Base-by-base conservation (phyloP, 768 basidiomycete genomes). In the Serendipita vermifera region DNA sequence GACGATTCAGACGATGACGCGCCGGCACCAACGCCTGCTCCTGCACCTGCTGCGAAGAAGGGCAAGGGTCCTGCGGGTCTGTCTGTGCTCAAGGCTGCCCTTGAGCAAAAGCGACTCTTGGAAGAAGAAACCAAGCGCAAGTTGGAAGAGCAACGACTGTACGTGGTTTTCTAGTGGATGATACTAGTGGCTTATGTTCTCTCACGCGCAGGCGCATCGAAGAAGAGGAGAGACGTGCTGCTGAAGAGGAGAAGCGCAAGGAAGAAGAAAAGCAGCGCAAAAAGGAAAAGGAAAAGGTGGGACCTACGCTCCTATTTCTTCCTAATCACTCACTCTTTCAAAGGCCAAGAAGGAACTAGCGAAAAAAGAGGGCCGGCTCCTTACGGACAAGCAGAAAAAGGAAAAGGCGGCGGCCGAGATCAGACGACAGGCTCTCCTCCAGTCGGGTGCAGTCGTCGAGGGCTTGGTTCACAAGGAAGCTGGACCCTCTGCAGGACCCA, bases 321-420 rank as follows among this genome's bases (percentile, higher is more conserved):
- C 33, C 11, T 32, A 38, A 51, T 43, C 57, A 22, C 58, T 36
- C 55, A 29, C 29, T 32, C 35, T 43, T 40, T 55, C n/a, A 64
- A n/a, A 93, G 91, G 84, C 80, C 40, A 96, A 94, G 69, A 82
- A 81, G 54, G 93, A 96, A 63, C 67, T 85, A 54, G 83, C 87
- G 13, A 90, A 87, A 77, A 94, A 92, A 67, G 93, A 98, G 71
- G 96, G 96, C 22, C 80, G 86, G 41, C 72, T 94, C 24, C 76
- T 98, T 51, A 98, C 94, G n/a, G 92, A 94, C 69, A 96, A 93
- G 70, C 93, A 98, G 68, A 94, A 91, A 69, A 86, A 89, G 64
- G 93, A 97, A 67, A 83, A 78, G 62, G 87, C 86, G 20, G 85
- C 82, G 61, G 92, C 90, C 2, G 93, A 97, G 67, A 80, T 89